Conservation (phyloP, 179 eudicot species). For the Vitellaria paradoxa region DNA sequence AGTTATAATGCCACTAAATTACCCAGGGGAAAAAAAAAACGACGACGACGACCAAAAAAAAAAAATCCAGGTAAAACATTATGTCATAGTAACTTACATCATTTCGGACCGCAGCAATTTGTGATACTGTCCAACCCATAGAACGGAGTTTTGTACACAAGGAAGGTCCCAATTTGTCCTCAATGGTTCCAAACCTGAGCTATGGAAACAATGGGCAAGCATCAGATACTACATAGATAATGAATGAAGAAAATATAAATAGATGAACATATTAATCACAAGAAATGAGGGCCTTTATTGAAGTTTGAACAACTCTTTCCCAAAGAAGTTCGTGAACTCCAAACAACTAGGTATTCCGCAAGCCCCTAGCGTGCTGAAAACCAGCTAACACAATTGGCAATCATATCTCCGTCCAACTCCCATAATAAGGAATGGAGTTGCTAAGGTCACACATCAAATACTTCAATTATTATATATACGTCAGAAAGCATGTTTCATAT, state of each 20-base stretch:
- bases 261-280: background rate
- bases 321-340: constrained; percentile 2
- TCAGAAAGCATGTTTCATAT: background rate
- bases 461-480: background rate
- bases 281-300: background rate
- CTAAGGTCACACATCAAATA: constrained; percentile 3
- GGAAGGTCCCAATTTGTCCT: constrained; percentile 66
- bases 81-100: constrained; percentile 53
- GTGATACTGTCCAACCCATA: constrained; percentile 82
- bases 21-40: background rate
- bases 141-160: constrained; percentile 76
- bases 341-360: background rate
- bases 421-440: background rate
- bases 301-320: background rate
- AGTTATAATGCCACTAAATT: background rate
- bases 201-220: constrained; percentile 44
- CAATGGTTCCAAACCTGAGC: constrained; percentile 88
- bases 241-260: background rate
- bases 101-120: constrained; percentile 60
- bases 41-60: background rate
- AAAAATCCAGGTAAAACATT: background rate
- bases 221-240: constrained; percentile 22
- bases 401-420: background rate
- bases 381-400: background rate
- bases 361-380: background rate